Evolutionary conservation across 257 asterid genomes (phyloP).

Genomic region (Scutellaria barbata): DNA sequence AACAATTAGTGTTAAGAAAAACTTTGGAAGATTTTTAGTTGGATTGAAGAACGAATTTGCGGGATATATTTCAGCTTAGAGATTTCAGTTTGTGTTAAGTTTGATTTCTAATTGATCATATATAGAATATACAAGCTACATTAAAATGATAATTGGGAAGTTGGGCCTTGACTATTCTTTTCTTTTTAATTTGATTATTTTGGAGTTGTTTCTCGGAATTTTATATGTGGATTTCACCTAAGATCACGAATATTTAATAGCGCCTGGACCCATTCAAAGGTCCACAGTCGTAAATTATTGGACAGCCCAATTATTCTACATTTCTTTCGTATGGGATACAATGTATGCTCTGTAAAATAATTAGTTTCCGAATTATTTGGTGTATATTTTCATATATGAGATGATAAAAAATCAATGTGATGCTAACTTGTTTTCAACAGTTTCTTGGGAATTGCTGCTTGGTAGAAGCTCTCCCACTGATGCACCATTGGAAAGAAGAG

Average conservation of each 20-base stretch:
- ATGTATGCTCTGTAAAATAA: neutral
- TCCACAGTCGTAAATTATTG: constrained; percentile 8
- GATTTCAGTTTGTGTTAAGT: neutral
- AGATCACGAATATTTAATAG: neutral
- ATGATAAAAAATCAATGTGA: neutral
- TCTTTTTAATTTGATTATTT: neutral
- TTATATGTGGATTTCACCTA: neutral
- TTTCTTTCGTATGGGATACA: neutral
- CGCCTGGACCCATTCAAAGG: neutral
- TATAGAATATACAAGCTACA: neutral
- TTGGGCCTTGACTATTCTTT: neutral
- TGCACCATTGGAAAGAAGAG: neutral
- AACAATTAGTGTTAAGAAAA: neutral
- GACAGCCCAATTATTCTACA: neutral
- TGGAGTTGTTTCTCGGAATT: constrained; percentile 3
- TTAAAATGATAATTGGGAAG: neutral
- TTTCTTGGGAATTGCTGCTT: constrained; percentile 58
- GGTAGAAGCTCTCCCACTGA: constrained; percentile 39
- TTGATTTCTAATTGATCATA: too few species aligned
- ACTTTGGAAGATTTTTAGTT: neutral
- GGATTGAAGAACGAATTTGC: neutral
- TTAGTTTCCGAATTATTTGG: neutral
- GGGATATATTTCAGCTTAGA: neutral
- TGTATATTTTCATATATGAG: neutral
- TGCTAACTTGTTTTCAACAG: constrained; percentile 27